These are phyloP conservation scores for Nemania bipapillata DNA, from an alignment of 2,329 filamentous ascomycete species.

Conservation along the genomic window DNA sequence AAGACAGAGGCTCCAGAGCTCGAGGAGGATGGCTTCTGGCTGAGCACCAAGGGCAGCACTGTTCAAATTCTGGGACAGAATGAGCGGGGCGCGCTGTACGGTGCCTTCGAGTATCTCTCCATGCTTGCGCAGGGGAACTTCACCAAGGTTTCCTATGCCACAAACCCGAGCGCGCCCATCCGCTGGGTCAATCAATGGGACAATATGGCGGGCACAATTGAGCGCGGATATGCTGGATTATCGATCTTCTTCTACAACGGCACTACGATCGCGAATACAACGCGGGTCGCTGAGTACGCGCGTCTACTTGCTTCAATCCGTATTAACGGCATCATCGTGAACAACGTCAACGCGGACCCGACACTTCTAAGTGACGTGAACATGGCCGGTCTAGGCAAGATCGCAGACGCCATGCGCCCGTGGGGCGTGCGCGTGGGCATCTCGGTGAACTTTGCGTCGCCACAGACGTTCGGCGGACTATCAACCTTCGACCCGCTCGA, in stretches of 20 bases:
- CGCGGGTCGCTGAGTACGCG: constrained; percentile 70
- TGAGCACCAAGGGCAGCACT: constrained; percentile 59
- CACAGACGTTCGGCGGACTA: constrained; percentile 65
- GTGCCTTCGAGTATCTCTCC: constrained; percentile 74
- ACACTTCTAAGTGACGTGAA: constrained; percentile 66
- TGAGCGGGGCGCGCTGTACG: constrained; percentile 74
- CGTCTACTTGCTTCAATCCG: constrained; percentile 73
- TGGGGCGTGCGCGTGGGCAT: constrained; percentile 74
- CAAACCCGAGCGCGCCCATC: constrained; percentile 62
- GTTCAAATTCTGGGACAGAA: constrained; percentile 72
- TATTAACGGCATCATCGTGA: constrained; percentile 73
- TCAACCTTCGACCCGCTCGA: constrained; percentile 74
- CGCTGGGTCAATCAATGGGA: constrained; percentile 81
- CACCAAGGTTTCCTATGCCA: constrained; percentile 64
- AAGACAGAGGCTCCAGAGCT: constrained; percentile 55
- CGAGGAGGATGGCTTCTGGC: constrained; percentile 69
- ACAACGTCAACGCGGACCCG: constrained; percentile 77
- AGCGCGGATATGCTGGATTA: constrained; percentile 73
- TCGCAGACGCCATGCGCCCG: constrained; percentile 73
- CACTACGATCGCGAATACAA: constrained; percentile 66
- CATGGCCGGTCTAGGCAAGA: constrained; percentile 68
- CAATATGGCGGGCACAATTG: constrained; percentile 74
- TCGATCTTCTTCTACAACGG: constrained; percentile 75
- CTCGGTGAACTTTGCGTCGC: constrained; percentile 75
- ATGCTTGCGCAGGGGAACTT: constrained; percentile 59